Evolutionary conservation across 805 yeast species (phyloP).

Genomic region (Wickerhamiella occidentalis): DNA sequence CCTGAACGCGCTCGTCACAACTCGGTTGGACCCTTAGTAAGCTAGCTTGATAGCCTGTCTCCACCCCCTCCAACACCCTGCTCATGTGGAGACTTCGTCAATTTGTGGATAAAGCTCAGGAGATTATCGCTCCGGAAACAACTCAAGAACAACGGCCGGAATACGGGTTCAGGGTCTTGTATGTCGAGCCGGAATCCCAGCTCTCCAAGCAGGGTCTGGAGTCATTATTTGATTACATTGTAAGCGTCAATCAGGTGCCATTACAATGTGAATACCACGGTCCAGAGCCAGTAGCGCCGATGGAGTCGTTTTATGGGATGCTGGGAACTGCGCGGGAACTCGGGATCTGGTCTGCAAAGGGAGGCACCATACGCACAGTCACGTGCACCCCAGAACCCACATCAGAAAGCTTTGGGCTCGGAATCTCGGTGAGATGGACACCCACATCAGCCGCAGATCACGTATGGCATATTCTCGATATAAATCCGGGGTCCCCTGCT

Average conservation of each 20-base stretch:
- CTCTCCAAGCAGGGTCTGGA: conserved; percentile 50
- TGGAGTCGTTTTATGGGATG: conserved; percentile 14
- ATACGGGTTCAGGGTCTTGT: conserved; percentile 48
- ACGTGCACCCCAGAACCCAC: conserved; percentile 20
- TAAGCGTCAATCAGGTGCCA: conserved; percentile 31
- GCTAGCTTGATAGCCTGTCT: no score
- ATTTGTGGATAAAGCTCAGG: conserved; percentile 40
- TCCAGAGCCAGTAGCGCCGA: conserved; percentile 9
- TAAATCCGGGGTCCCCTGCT: conserved; percentile 70
- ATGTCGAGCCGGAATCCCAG: conserved; percentile 34
- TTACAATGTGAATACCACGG: conserved; percentile 2
- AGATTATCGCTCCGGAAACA: conserved; percentile 25
- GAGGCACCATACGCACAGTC: conserved; percentile 28
- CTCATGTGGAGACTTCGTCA: conserved; percentile 29
- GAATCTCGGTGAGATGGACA: conserved; percentile 54
- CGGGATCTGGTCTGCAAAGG: conserved; percentile 80
- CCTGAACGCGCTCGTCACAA: no score
- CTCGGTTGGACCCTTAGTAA: no score
- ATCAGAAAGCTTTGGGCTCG: conserved; percentile 48
- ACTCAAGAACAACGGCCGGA: conserved; percentile 21
- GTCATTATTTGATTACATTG: conserved; percentile 76
- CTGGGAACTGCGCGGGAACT: conserved; percentile 34
- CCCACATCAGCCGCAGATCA: conserved; percentile 63
- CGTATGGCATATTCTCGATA: conserved; percentile 75
- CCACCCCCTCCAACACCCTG: background rate